Evolutionary conservation across 768 basidiomycete genomes (phyloP).

Genomic region (Mycena kentingensis): DNA sequence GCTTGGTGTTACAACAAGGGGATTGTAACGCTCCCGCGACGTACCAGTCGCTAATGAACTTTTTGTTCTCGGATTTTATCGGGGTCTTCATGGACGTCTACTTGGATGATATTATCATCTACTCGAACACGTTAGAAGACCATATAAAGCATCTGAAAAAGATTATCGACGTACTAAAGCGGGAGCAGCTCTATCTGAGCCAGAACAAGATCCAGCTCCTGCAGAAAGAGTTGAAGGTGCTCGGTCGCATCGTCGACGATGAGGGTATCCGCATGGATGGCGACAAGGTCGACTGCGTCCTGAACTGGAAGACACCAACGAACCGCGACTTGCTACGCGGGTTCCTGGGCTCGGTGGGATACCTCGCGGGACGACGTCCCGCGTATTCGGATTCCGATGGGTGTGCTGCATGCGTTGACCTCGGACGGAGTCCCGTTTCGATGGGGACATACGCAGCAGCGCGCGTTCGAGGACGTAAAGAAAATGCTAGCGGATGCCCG

Average conservation of each 20-base stretch:
- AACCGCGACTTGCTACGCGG: slow-evolving; percentile 25
- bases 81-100: slow-evolving; percentile 14
- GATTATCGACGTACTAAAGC: slow-evolving; percentile 27
- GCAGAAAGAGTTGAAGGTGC: slow-evolving; percentile 20
- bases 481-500: not conserved
- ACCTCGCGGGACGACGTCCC: not conserved
- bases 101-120: slow-evolving; percentile 27
- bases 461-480: not conserved
- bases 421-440: not conserved
- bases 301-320: too few relatives aligned
- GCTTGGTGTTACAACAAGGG: slow-evolving; percentile 31
- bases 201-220: slow-evolving; percentile 28
- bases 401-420: slow-evolving; percentile 3
- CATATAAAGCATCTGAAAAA: slow-evolving; percentile 30
- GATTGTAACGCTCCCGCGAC: slow-evolving; percentile 21
- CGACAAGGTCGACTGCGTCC: slow-evolving; percentile 29
- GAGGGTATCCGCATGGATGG: slow-evolving; percentile 34
- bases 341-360: slow-evolving; percentile 27
- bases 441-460: not conserved
- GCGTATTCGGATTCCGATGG: slow-evolving; percentile 7
- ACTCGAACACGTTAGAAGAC: slow-evolving; percentile 30
- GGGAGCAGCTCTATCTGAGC: slow-evolving; percentile 31
- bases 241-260: slow-evolving; percentile 31
- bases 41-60: slow-evolving; percentile 37
- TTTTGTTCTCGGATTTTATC: slow-evolving; percentile 15